These are phyloP conservation scores for Aspergillus panamensis DNA, from an alignment of 495 filamentous ascomycete species.

Conservation along the genomic window DNA sequence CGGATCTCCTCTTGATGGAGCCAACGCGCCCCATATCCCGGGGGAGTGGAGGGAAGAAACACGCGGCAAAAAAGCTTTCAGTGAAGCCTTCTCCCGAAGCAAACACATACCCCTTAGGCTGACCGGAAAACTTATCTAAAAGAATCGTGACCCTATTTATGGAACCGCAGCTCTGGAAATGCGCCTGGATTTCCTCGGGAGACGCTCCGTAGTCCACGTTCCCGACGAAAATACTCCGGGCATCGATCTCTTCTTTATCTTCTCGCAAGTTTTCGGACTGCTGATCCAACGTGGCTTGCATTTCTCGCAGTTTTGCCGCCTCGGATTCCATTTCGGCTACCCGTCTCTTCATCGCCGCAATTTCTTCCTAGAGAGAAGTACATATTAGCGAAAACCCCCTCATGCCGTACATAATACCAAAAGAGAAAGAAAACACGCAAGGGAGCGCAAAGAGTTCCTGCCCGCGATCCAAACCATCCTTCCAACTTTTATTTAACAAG, in stretches of 20 bases:
- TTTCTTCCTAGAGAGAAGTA: conserved; percentile 67
- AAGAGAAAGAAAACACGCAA: background rate
- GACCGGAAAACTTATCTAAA: conserved; percentile 95
- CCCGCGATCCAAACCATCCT: background rate
- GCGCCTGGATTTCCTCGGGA: conserved; percentile 97
- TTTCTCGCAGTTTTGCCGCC: conserved; percentile 92
- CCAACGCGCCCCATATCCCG: conserved; percentile 26
- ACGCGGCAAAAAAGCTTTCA: background rate
- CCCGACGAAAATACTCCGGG: conserved; percentile 93
- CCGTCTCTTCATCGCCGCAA: conserved; percentile 94
- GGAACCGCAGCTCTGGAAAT: conserved; percentile 95
- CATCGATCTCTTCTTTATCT: conserved; percentile 94
- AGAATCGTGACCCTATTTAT: conserved; percentile 99
- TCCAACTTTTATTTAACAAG: background rate
- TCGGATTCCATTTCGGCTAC: conserved; percentile 99
- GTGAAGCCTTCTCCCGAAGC: background rate
- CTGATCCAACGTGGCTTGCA: conserved; percentile 88
- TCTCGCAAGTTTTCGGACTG: conserved; percentile 78
- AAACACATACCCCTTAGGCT: conserved; percentile 88
- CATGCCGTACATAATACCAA: background rate
- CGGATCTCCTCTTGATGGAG: background rate
- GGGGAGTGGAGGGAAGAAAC: too few species aligned
- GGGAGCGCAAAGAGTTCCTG: background rate
- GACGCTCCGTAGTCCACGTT: conserved; percentile 99
- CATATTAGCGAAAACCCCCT: background rate